Base-by-base conservation (phyloP, 2,329 filamentous ascomycete species). In the Elsinoe necatrix region DNA sequence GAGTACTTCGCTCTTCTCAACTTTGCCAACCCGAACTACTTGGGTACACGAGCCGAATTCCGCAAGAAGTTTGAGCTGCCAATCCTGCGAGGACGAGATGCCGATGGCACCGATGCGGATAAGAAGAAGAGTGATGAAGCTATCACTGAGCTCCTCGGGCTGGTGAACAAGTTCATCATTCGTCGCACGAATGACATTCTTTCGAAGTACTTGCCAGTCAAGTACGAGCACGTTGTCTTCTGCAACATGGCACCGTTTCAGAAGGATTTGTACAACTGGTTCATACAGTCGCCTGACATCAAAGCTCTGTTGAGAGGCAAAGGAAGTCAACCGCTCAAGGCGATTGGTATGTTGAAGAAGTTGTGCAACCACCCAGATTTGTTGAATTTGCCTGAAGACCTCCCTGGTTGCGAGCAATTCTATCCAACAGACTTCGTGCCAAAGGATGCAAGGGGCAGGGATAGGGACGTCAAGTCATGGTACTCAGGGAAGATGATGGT, bases 401-500 rank as follows among this genome's bases (percentile, higher is more conserved):
- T 98, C 27, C 91, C 92, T 0, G 93, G 93, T 3, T 90, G 86
- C 58, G 91, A 98, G 65, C 69, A 82, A 25, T 82, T 81, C 63
- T 93, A 84, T 66, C 93, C 93, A 0, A 84, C 87, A 1, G 92
- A 95, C 66, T 98, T 89, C 66, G 83, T 95, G 3, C 88, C 87
- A 0, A 95, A 90, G 65, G 92, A 96, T 61, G 77, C 85, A 2
- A 83, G 93, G 51, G 93, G 93, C 3, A 82, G 93, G 59, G 91
- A 97, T 68, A 83, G 93, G 39, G 93, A 98, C 61, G 77, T 97
- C 65, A 95, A 93, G 69, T 82, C 90, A 1, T 95, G 88, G 88
- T 96, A 96, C 69, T 96, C 91, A 1, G 95, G 93, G 50, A 98
- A 98, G 72, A 96, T 98, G 90, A 84, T 89, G 65, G 93, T 98